Evolutionary conservation across 2,329 filamentous ascomycete species (phyloP).

Genomic region (Coniochaeta sp.): DNA sequence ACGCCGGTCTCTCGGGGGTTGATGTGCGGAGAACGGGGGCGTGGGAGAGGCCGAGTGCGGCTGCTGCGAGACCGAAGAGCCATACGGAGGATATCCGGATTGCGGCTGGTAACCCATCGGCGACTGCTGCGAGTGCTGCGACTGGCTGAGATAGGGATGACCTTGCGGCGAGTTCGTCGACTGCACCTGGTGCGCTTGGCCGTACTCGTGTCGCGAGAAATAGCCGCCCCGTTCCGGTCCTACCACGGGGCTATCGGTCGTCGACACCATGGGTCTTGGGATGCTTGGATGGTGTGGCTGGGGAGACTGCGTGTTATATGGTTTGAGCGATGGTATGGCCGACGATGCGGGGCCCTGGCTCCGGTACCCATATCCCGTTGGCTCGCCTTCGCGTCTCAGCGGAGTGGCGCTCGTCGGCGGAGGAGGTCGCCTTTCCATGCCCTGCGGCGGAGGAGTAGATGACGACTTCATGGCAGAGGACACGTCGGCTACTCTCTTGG

Average conservation of each 20-base stretch:
- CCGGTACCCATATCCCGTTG: slow-evolving; percentile 37
- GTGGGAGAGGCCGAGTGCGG: slow-evolving; percentile 35
- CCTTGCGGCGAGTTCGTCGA: slow-evolving; percentile 19
- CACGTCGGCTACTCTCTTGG: slow-evolving; percentile 44
- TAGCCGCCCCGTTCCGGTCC: slow-evolving; percentile 33
- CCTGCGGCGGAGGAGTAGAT: slow-evolving; percentile 43
- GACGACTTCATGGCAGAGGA: slow-evolving; percentile 30
- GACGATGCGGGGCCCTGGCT: slow-evolving; percentile 29
- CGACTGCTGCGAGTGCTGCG: slow-evolving; percentile 13
- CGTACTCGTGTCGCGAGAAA: slow-evolving; percentile 31
- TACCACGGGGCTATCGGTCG: slow-evolving; percentile 28
- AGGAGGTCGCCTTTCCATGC: slow-evolving; percentile 31
- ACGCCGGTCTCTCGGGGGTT: slow-evolving; percentile 26
- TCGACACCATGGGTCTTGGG: slow-evolving; percentile 34
- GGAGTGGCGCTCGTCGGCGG: slow-evolving; percentile 28
- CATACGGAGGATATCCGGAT: slow-evolving; percentile 37
- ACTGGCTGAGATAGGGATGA: slow-evolving; percentile 6
- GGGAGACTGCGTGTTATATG: slow-evolving; percentile 41
- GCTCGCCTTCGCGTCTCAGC: slow-evolving; percentile 41
- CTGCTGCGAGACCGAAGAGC: slow-evolving; percentile 33
- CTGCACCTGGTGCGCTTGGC: slow-evolving; percentile 20
- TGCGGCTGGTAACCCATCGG: slow-evolving; percentile 17
- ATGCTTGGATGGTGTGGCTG: slow-evolving; percentile 37
- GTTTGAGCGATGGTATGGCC: slow-evolving; percentile 48
- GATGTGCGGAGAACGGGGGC: background rate